phyloP scores from a whole-genome alignment of 164 flowering plant species.

The Chimonanthus salicifolius region DNA sequence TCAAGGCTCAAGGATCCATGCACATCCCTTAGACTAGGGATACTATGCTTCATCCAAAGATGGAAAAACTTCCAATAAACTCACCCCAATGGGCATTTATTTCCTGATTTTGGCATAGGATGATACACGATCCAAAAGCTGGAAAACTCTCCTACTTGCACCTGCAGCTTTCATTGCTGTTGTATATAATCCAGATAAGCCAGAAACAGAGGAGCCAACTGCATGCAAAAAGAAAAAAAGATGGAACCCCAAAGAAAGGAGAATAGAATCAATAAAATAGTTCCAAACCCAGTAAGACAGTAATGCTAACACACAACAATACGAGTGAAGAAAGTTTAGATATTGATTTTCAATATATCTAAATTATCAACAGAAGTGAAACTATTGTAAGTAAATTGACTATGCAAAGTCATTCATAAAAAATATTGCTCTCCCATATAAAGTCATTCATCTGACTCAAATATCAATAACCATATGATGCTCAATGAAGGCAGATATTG shows the following conservation, averaged over 20 bases:
- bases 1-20: background rate
- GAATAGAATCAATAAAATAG: background rate
- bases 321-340: background rate
- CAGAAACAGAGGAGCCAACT: slow-evolving; percentile 88
- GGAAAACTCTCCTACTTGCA: slow-evolving; percentile 95
- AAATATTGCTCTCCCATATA: no score
- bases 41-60: background rate
- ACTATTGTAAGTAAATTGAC: no score
- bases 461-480: no score
- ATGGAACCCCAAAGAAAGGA: background rate
- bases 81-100: slow-evolving; percentile 73
- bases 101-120: slow-evolving; percentile 82
- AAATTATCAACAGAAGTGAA: no score
- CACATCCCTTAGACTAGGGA: background rate
- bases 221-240: slow-evolving; percentile 19
- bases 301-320: background rate
- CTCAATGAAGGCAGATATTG: no score
- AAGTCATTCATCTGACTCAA: no score
- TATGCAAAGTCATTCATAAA: no score
- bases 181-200: slow-evolving; percentile 77
- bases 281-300: background rate
- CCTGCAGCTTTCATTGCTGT: slow-evolving; percentile 98
- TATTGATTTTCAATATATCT: background rate
- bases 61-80: slow-evolving; percentile 13
- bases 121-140: slow-evolving; percentile 81